Conservation (phyloP, 305 asterid species). For the Fraxinus floribunda region DNA sequence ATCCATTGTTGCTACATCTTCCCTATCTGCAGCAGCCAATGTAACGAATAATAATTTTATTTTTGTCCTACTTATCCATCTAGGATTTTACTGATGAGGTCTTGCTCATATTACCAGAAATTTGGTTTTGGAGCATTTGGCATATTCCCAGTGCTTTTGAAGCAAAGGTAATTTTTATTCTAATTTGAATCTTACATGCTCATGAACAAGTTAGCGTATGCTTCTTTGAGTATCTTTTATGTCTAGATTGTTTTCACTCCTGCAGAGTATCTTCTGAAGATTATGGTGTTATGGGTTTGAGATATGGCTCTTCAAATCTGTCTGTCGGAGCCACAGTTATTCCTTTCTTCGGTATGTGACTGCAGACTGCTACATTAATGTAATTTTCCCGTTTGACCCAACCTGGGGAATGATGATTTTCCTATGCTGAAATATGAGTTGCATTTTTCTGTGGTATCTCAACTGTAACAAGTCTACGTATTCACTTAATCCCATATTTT, state of each 20-base stretch:
- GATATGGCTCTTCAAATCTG: conserved; percentile 86
- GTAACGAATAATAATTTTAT: conserved; percentile 12
- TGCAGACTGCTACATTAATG: neutral
- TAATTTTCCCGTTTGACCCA: conserved; percentile 4
- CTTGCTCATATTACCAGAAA: conserved; percentile 75
- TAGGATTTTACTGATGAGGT: conserved; percentile 68
- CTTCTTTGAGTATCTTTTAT: conserved; percentile 12
- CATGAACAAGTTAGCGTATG: conserved; percentile 12
- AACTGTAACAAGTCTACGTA: conserved; percentile 6
- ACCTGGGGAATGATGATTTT: neutral
- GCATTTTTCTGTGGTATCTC: conserved; percentile 9
- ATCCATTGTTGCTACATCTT: conserved; percentile 20
- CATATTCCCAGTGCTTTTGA: conserved; percentile 64
- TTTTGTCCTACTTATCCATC: conserved; percentile 15
- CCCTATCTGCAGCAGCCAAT: conserved; percentile 6
- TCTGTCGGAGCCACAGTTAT: conserved; percentile 72
- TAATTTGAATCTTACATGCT: conserved; percentile 13
- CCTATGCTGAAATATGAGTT: conserved; percentile 2
- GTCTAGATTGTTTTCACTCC: conserved; percentile 29
- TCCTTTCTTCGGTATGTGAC: conserved; percentile 60
- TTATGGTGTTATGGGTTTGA: conserved; percentile 80
- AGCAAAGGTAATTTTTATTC: conserved; percentile 51
- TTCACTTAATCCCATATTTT: neutral
- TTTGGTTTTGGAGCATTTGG: conserved; percentile 86
- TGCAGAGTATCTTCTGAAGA: conserved; percentile 66